These are phyloP conservation scores for Trichoderma sp. DNA, from an alignment of 2,329 filamentous ascomycete species.

Conservation along the genomic window DNA sequence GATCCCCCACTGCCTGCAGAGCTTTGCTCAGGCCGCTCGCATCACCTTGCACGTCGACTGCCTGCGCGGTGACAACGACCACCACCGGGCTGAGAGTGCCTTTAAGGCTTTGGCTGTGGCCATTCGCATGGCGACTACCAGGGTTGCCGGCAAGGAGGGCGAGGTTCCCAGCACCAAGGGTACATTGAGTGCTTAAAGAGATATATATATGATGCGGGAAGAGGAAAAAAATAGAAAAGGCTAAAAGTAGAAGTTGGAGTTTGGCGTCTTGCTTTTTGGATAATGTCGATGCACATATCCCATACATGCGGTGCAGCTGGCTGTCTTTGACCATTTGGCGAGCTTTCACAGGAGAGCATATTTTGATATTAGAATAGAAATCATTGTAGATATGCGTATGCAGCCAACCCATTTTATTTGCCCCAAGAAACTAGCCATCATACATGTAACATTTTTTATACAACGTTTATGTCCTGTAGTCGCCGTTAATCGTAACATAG, in stretches of 20 bases:
- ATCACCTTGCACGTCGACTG: constrained; percentile 96
- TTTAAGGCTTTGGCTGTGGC: constrained; percentile 96
- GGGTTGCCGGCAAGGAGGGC: constrained; percentile 76
- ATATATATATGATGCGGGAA: background rate
- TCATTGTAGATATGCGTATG: background rate
- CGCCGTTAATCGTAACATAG: constrained; percentile 68
- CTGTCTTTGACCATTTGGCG: background rate
- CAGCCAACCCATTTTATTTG: background rate
- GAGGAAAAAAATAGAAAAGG: background rate
- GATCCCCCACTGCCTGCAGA: constrained; percentile 93
- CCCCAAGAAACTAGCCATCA: background rate
- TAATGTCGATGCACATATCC: background rate
- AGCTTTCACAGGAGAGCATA: background rate
- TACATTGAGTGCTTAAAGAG: constrained; percentile 62
- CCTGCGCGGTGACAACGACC: constrained; percentile 86
- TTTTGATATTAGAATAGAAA: background rate
- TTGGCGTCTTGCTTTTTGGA: constrained; percentile 6
- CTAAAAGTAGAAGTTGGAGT: background rate
- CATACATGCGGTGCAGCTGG: background rate
- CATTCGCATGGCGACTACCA: constrained; percentile 70
- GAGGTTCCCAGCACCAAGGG: constrained; percentile 97
- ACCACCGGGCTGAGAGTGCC: constrained; percentile 92
- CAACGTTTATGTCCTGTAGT: constrained; percentile 57
- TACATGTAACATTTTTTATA: background rate
- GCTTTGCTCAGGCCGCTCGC: constrained; percentile 85